Evolutionary conservation across 2,329 filamentous ascomycete species (phyloP).

Genomic region (Elsinoe fawcettii): DNA sequence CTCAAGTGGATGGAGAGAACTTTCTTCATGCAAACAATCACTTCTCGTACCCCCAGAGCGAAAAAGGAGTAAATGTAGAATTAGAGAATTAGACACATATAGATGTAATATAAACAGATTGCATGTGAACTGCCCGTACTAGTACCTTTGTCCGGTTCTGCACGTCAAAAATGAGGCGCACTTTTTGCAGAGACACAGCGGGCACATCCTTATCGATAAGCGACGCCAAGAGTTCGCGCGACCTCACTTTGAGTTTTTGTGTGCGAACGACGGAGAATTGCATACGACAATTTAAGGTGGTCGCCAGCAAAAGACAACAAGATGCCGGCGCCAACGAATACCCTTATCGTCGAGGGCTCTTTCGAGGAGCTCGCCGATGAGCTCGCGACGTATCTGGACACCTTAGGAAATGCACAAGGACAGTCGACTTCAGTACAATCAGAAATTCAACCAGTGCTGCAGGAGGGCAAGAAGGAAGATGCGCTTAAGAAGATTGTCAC

Average conservation of each 20-base stretch:
- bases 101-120: not conserved
- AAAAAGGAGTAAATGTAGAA: constrained; percentile 17
- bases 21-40: constrained; percentile 27
- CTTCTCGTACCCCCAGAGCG: constrained; percentile 12
- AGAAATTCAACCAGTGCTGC: constrained; percentile 63
- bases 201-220: constrained; percentile 9
- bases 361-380: constrained; percentile 91
- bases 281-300: not conserved
- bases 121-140: not conserved
- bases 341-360: constrained; percentile 68
- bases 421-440: constrained; percentile 49
- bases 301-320: not conserved
- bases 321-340: constrained; percentile 18
- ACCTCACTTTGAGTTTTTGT: constrained; percentile 13
- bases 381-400: constrained; percentile 88
- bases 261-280: not conserved
- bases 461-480: constrained; percentile 48
- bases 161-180: not conserved
- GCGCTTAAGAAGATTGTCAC: constrained; percentile 82
- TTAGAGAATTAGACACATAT: not conserved
- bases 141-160: not conserved
- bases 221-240: constrained; percentile 9
- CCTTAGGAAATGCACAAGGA: constrained; percentile 57
- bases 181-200: not conserved
- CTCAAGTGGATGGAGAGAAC: constrained; percentile 66